phyloP scores from a whole-genome alignment of 371 early-diverging fungal genomes.

The Gilbertella persicaria region DNA sequence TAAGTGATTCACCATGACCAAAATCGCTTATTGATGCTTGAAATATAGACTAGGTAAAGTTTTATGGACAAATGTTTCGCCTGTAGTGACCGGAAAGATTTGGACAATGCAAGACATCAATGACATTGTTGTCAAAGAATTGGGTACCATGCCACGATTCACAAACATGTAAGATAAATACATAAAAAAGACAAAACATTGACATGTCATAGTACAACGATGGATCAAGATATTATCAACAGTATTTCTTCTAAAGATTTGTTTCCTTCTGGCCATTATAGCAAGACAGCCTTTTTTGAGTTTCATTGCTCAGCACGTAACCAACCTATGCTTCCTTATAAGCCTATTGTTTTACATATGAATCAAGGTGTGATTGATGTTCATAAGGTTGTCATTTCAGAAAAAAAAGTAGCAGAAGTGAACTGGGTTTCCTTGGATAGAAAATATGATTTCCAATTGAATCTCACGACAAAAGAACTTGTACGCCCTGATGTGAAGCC shows the following conservation, averaged over 20 bases:
- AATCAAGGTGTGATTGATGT: constrained; percentile 36
- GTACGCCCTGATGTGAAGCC: constrained; percentile 47
- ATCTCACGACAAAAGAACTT: constrained; percentile 24
- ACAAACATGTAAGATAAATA: constrained; percentile 37
- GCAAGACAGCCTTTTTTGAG: constrained; percentile 30
- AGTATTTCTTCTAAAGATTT: background rate
- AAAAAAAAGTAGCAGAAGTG: constrained; percentile 32
- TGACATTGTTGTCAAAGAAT: constrained; percentile 39
- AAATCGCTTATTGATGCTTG: background rate
- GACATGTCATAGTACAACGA: background rate
- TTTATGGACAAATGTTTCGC: constrained; percentile 31
- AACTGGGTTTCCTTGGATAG: constrained; percentile 49
- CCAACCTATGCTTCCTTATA: constrained; percentile 26
- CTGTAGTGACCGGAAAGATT: constrained; percentile 19
- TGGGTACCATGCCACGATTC: constrained; percentile 31
- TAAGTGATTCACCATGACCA: constrained; percentile 13
- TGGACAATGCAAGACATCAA: constrained; percentile 48
- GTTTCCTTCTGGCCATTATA: background rate
- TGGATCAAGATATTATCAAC: constrained; percentile 2
- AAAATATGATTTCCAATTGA: constrained; percentile 46
- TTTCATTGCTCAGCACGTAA: constrained; percentile 45
- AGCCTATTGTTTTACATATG: constrained; percentile 32
- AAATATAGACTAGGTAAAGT: constrained; percentile 47
- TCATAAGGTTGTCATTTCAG: constrained; percentile 32
- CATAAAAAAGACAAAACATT: background rate